phyloP scores from a whole-genome alignment of 139 green algal species.

The Tetradesmus lagerheimii region DNA sequence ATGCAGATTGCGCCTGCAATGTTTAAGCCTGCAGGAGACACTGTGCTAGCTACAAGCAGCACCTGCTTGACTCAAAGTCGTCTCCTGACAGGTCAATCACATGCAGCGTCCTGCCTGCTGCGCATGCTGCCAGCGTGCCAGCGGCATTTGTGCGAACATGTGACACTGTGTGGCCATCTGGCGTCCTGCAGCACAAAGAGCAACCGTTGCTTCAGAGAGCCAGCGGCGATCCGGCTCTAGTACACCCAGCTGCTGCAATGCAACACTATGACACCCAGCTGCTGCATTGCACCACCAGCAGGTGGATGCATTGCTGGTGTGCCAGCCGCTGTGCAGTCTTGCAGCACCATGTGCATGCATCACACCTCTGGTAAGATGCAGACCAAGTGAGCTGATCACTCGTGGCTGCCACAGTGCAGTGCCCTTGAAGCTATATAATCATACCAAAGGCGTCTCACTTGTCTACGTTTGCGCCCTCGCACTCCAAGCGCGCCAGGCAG shows the following conservation, averaged over 20 bases:
- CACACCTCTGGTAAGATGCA: too few species aligned
- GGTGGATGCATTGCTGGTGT: too few species aligned
- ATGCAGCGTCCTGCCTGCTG: constrained; percentile 30
- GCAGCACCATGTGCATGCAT: too few species aligned
- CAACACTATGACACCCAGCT: too few species aligned
- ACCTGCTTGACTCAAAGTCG: constrained; percentile 38
- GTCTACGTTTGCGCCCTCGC: constrained; percentile 29
- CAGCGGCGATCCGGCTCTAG: too few species aligned
- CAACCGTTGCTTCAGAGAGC: too few species aligned
- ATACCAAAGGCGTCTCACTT: constrained; percentile 11
- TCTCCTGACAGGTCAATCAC: constrained; percentile 7
- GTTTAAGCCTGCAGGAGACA: background rate
- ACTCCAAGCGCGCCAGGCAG: constrained; percentile 13
- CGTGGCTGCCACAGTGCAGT: too few species aligned
- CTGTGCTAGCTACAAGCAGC: background rate
- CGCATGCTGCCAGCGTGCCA: constrained; percentile 28
- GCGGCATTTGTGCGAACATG: background rate
- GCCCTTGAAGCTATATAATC: too few species aligned
- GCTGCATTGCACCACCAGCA: too few species aligned
- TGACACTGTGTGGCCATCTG: constrained; percentile 34
- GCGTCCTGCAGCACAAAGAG: background rate
- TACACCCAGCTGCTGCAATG: too few species aligned
- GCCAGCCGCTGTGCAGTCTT: too few species aligned
- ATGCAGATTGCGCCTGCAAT: background rate
- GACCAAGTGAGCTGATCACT: too few species aligned